Conservation (phyloP, 306 rosid species). For the Rosa rugosa region DNA sequence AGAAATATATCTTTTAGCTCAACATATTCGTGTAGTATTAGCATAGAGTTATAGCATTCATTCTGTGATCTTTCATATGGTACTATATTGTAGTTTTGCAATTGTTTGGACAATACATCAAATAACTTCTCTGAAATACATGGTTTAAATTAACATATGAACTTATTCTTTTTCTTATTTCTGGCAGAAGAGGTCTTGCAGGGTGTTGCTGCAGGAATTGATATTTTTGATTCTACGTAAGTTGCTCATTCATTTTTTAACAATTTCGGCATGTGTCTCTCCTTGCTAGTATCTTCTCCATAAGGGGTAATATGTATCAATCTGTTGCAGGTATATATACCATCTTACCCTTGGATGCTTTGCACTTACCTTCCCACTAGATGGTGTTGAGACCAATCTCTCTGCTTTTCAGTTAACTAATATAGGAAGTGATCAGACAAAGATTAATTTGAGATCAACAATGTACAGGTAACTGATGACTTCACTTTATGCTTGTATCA, state of each 20-base stretch:
- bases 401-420: conserved; percentile 33
- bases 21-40: neutral
- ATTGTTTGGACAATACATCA: conserved; percentile 5
- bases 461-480: conserved; percentile 49
- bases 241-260: conserved; percentile 35
- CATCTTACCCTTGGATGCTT: conserved; percentile 82
- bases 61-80: neutral
- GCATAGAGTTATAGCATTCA: neutral
- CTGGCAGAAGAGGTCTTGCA: conserved; percentile 93
- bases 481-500: neutral
- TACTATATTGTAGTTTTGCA: neutral
- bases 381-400: conserved; percentile 39
- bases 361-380: conserved; percentile 70
- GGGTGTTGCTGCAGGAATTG: conserved; percentile 84
- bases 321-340: conserved; percentile 58
- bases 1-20: neutral
- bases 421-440: conserved; percentile 55
- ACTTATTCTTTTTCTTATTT: conserved; percentile 23
- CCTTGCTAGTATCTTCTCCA: conserved; percentile 10
- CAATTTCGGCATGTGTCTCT: conserved; percentile 7
- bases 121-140: conserved; percentile 14
- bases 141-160: conserved; percentile 21
- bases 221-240: conserved; percentile 83
- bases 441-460: conserved; percentile 86
- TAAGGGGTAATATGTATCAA: conserved; percentile 18